Conservation (phyloP, 371 early-diverging fungal species). For the Lichtheimia ramosa region DNA sequence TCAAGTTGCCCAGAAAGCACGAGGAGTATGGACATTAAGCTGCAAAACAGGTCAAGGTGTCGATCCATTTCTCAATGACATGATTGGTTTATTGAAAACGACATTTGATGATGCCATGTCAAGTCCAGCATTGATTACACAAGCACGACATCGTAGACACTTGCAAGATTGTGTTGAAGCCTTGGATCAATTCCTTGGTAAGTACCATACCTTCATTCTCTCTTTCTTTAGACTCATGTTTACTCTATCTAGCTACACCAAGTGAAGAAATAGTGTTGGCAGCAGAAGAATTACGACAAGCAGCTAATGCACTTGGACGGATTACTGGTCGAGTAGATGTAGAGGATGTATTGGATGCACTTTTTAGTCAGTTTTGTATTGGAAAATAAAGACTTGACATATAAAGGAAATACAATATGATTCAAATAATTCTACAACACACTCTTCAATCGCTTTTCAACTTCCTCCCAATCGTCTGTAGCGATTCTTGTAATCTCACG, state of each 20-base stretch:
- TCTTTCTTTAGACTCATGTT: not conserved
- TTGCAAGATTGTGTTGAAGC: conserved; percentile 59
- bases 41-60: conserved; percentile 66
- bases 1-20: conserved; percentile 14
- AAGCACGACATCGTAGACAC: conserved; percentile 73
- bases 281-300: conserved; percentile 79
- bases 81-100: conserved; percentile 54
- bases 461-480: conserved; percentile 75
- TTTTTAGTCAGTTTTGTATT: conserved; percentile 84
- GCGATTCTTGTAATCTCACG: conserved; percentile 75
- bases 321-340: conserved; percentile 78
- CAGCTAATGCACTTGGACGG: conserved; percentile 68
- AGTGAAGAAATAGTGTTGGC: conserved; percentile 62
- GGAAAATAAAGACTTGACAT: conserved; percentile 61
- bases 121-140: conserved; percentile 59
- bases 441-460: conserved; percentile 78
- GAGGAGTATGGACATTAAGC: conserved; percentile 56
- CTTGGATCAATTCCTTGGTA: conserved; percentile 59
- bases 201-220: not conserved
- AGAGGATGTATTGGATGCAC: conserved; percentile 75
- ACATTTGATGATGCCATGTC: conserved; percentile 54
- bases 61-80: conserved; percentile 47
- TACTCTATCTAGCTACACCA: conserved; percentile 25
- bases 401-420: too few species aligned
- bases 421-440: conserved; percentile 35